A percentile compares a stretch with the other conserved stretches of the same genome.
Conservation (phyloP, 306 rosid species). For the Trifolium dubium region DNA sequence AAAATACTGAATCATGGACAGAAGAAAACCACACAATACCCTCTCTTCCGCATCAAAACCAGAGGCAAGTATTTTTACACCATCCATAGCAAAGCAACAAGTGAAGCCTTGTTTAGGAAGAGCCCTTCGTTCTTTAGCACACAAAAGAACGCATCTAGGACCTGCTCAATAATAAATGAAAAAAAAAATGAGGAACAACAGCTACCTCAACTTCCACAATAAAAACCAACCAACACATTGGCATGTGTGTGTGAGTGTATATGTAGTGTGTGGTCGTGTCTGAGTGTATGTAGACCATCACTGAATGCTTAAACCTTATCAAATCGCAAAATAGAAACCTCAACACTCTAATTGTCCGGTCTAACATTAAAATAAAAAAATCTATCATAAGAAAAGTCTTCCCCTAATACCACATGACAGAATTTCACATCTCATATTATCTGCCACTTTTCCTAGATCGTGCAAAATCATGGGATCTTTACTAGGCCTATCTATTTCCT, state of each 20-base stretch:
- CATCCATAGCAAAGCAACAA: conserved; percentile 96
- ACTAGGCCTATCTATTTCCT: neutral
- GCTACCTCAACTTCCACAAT: conserved; percentile 2
- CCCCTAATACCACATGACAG: neutral
- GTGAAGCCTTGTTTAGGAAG: conserved; percentile 80
- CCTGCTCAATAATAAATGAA: conserved; percentile 56
- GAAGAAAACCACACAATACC: conserved; percentile 51
- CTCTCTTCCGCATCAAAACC: conserved; percentile 84
- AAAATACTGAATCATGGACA: conserved; percentile 23
- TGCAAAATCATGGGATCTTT: neutral
- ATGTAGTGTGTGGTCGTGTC: neutral
- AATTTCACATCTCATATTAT: neutral
- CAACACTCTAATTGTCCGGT: neutral
- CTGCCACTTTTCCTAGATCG: neutral
- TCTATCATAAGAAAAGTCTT: neutral
- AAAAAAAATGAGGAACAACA: conserved; percentile 27
- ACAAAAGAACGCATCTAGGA: conserved; percentile 84
- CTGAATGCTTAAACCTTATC: conserved; percentile 11
- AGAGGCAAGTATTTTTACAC: conserved; percentile 88
- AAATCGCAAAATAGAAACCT: conserved; percentile 35
- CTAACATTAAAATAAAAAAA: conserved; percentile 13
- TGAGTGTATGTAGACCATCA: neutral
- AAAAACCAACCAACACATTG: conserved; percentile 30
- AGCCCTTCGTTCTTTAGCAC: conserved; percentile 67
- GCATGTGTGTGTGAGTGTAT: neutral